Percentiles rank a stretch among this genome's conserved stretches.
phyloP scores from a whole-genome alignment of 164 flowering plant species.

The Warburgia ugandensis region DNA sequence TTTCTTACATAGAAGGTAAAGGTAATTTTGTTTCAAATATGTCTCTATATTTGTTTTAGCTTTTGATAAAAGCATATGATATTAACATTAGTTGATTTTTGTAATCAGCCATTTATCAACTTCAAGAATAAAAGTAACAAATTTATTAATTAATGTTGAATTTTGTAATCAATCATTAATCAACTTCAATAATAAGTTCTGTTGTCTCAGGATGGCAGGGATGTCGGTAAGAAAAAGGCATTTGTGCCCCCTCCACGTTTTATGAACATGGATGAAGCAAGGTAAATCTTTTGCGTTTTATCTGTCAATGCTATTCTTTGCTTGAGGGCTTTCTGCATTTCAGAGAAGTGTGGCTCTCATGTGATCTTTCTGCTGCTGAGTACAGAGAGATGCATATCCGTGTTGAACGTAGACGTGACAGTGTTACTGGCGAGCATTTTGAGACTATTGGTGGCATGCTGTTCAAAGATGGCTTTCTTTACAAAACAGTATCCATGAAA shows the following conservation, averaged over 20 bases:
- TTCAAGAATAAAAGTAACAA: no score
- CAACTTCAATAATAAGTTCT: background rate
- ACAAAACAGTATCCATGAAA: constrained; percentile 71
- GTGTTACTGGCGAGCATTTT: constrained; percentile 59
- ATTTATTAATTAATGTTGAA: background rate
- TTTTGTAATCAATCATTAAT: background rate
- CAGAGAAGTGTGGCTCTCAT: background rate
- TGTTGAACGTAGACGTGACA: constrained; percentile 74
- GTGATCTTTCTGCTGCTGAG: constrained; percentile 6
- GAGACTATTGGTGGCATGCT: constrained; percentile 64
- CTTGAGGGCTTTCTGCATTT: background rate
- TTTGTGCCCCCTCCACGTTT: constrained; percentile 92
- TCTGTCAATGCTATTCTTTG: background rate
- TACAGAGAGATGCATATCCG: constrained; percentile 77
- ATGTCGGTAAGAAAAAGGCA: constrained; percentile 74
- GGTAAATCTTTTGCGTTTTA: constrained; percentile 30
- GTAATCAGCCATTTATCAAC: no score
- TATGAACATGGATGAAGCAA: constrained; percentile 84
- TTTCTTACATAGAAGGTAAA: no score
- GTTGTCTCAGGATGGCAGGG: constrained; percentile 74
- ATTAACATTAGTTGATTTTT: no score
- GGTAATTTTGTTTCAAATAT: no score
- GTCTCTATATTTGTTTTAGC: no score
- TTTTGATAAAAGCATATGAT: no score
- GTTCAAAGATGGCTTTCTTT: constrained; percentile 82